Evolutionary conservation across 2,329 filamentous ascomycete genomes (phyloP).

Genomic region (Aspergillus texensis): DNA sequence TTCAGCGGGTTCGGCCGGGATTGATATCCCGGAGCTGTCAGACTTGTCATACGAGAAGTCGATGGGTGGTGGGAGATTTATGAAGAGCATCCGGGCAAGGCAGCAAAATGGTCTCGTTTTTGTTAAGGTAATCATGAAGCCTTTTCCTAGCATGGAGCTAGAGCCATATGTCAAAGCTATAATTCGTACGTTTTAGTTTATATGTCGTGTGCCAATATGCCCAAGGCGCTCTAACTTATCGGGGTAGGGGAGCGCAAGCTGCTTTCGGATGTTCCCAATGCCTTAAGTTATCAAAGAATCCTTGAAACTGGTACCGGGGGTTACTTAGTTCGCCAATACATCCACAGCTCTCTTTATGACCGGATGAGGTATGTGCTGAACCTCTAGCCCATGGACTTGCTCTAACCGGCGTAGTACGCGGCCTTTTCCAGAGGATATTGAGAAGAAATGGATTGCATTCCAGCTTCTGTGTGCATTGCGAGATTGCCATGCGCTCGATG

Average conservation of each 20-base stretch:
- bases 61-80: conserved; percentile 87
- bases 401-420: conserved; percentile 68
- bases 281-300: conserved; percentile 84
- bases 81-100: conserved; percentile 92
- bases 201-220: neutral
- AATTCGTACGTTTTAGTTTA: conserved; percentile 58
- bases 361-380: conserved; percentile 63
- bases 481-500: conserved; percentile 84
- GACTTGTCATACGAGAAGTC: conserved; percentile 92
- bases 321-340: conserved; percentile 89
- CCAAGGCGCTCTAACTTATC: conserved; percentile 21
- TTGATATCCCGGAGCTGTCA: conserved; percentile 88
- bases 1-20: conserved; percentile 86
- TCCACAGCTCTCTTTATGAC: conserved; percentile 97
- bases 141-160: conserved; percentile 78
- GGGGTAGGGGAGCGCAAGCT: conserved; percentile 72
- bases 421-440: conserved; percentile 94
- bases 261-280: conserved; percentile 84
- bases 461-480: conserved; percentile 89
- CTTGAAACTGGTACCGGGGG: conserved; percentile 90
- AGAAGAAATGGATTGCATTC: conserved; percentile 98
- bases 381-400: neutral
- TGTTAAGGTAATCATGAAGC: conserved; percentile 93
- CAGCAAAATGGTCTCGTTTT: conserved; percentile 90
- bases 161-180: conserved; percentile 77